Conservation (phyloP, 2,329 filamentous ascomycete genomes). For the Ceratocystis lukuohia region DNA sequence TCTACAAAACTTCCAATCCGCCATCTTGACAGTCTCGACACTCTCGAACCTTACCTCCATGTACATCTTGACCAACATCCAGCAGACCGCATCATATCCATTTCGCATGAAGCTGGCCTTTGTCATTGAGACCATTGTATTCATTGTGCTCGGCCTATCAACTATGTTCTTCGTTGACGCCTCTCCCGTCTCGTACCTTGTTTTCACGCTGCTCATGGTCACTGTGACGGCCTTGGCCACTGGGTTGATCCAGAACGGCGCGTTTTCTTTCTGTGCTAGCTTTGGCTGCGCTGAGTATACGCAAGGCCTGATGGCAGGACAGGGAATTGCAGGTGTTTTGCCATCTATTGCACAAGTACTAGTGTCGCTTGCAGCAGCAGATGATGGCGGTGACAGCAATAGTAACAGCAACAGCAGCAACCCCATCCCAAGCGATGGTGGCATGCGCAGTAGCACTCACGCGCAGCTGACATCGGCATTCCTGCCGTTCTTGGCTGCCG, state of each 20-base stretch:
- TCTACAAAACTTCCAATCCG: constrained; percentile 71
- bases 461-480: constrained; percentile 57
- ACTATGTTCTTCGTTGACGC: constrained; percentile 54
- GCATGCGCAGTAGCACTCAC: not conserved
- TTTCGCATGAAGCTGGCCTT: constrained; percentile 70
- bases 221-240: constrained; percentile 65
- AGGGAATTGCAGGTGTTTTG: constrained; percentile 81
- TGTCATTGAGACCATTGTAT: constrained; percentile 61
- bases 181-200: constrained; percentile 56
- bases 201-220: constrained; percentile 71
- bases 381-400: constrained; percentile 18
- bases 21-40: constrained; percentile 76
- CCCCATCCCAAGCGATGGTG: not conserved
- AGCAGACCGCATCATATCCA: constrained; percentile 74
- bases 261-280: constrained; percentile 79
- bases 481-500: constrained; percentile 81
- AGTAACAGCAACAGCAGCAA: constrained; percentile 26
- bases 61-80: constrained; percentile 64
- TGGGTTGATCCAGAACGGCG: constrained; percentile 81
- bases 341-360: constrained; percentile 78
- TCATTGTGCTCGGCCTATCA: constrained; percentile 65
- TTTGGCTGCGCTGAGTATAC: constrained; percentile 83
- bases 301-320: constrained; percentile 90
- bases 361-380: constrained; percentile 48
- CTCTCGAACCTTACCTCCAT: constrained; percentile 67